Base-by-base conservation (phyloP, 1,139 yeast genomes). In the Zygosaccharomyces pseudobailii region DNA sequence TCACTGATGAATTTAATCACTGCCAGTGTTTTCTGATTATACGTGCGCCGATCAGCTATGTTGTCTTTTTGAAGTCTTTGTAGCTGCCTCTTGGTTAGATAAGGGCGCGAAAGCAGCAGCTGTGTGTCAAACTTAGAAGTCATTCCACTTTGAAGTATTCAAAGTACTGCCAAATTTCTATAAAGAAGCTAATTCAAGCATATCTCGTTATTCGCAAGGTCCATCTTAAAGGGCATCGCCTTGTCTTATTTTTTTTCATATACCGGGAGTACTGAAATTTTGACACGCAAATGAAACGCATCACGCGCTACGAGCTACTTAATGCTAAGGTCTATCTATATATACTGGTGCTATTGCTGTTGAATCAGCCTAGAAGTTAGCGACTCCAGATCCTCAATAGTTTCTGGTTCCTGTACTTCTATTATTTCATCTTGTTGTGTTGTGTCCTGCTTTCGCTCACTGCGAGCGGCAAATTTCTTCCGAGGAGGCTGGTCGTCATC, bases 331-430 rank as follows among this genome's bases (percentile, higher is more conserved):
- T 38, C 34, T 38, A n/a, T n/a, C n/a, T n/a, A 38, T 28, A 38
- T 38, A 20, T 34, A 20, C n/a, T 27, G n/a, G 9, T 38, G 13
- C 34, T 19, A 27, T 27, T 25, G 28, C 34, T 38, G 41, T 9
- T 59, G 58, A 37, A 77, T 62, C 61, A 92, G 79, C 65, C 78
- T 79, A 40, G 87, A 78, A 2, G 97, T 84, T 69, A 92, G 79
- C 9, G 95, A 89, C 73, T 92, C 98, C 68, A 92, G 76, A 63
- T 92, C 97, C 65, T 88, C 97, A 66, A 92, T 73, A 27, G 95
- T 85, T 59, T 87, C 87, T 20, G 97, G 97, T 61, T 84, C 87
- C 55, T 87, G 94, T 45, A 86, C 74, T 67, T 89, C 96, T 52
- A 86, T 73, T 46, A 85, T 70, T 22, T 69, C 68, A 43, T 67